Conservation (phyloP, 176 grass and related monocot genomes). For the Triticum timopheevii region DNA sequence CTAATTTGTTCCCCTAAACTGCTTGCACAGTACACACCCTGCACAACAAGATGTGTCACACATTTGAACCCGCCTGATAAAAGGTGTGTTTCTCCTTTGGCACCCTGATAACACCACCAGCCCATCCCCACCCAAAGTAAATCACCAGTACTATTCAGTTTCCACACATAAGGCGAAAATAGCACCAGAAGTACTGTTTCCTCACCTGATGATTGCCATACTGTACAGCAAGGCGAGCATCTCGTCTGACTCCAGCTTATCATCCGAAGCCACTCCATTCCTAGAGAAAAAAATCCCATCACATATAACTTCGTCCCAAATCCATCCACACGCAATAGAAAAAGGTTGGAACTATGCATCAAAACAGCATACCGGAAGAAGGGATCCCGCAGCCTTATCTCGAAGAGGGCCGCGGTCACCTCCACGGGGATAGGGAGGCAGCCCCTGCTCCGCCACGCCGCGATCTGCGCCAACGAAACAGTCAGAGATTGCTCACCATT, state of each 20-base stretch:
- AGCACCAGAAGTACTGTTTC: not conserved
- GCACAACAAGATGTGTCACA: not conserved
- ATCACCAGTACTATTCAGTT: not conserved
- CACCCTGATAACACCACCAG: not conserved
- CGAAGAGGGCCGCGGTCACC: conserved; percentile 71
- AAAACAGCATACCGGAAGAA: conserved; percentile 54
- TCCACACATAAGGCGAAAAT: not conserved
- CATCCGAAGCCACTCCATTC: conserved; percentile 33
- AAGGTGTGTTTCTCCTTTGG: not conserved
- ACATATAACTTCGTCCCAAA: conserved; percentile 7
- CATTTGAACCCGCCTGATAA: not conserved
- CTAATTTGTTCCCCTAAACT: not conserved
- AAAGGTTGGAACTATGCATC: not conserved
- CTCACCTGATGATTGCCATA: conserved; percentile 82
- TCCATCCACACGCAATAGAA: not conserved
- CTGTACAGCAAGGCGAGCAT: conserved; percentile 87
- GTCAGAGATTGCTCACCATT: not conserved
- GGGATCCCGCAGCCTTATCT: conserved; percentile 82
- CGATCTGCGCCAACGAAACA: conserved; percentile 46
- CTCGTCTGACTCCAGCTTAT: conserved; percentile 58
- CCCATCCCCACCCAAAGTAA: not conserved
- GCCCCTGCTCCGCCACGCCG: conserved; percentile 84
- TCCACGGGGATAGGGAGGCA: conserved; percentile 69
- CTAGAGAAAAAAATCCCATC: conserved; percentile 27
- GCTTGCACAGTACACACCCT: not conserved